Evolutionary conservation across 2,329 filamentous ascomycete species (phyloP), one percentile per base, ranked within the genome.

Genomic region (Aspergillus quadricinctus): DNA sequence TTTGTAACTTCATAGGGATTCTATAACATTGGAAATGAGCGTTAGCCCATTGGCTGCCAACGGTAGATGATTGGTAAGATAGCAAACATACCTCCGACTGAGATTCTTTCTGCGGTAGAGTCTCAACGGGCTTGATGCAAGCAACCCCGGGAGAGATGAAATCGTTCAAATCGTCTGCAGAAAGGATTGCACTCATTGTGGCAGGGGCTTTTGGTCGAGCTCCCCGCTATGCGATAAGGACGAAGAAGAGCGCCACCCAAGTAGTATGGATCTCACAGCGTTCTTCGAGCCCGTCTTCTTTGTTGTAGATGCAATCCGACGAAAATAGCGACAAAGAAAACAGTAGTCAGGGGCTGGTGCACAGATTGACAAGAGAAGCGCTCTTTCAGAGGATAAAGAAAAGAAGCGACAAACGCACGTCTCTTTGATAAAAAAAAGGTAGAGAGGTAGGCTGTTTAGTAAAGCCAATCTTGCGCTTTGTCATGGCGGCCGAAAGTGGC

Each of bases 131-230:
- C 71, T 99, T 97, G 75, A 99, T 97, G 77, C 94, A 99, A 61
- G 94, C 94, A 69, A 99, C 92, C 60, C 93, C 92, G 14, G 94
- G 94, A 56, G 90, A 94, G 72, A 99, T 99, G 78, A 99, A 99
- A 81, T 99, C 94, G 80, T 99, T 99, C 59, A 99, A 82, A 74
- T 97, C 92, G 79, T 99, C 93, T 69, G 89, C 88, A 55, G 92
- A 97, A 68, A 99, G 88, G 69, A 99, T 99, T 61, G 94, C 94
- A 72, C 92, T 96, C 94, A 99, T 99, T 61, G 73, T 80, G 61
- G 61, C 61, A 58, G 57, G 54, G 55, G 52, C 57, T 57, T 57
- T 51, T 57, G 41, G 52, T 49, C 53, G 52, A 61, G 40, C 55
- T 23, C 37, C 52, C 57, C 56, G 58, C 59, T 55, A 49, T 48